A percentile compares a stretch with the other conserved stretches of the same genome.
phyloP scores from a whole-genome alignment of 2,329 filamentous ascomycete species.

The Penicillium frequentans region DNA sequence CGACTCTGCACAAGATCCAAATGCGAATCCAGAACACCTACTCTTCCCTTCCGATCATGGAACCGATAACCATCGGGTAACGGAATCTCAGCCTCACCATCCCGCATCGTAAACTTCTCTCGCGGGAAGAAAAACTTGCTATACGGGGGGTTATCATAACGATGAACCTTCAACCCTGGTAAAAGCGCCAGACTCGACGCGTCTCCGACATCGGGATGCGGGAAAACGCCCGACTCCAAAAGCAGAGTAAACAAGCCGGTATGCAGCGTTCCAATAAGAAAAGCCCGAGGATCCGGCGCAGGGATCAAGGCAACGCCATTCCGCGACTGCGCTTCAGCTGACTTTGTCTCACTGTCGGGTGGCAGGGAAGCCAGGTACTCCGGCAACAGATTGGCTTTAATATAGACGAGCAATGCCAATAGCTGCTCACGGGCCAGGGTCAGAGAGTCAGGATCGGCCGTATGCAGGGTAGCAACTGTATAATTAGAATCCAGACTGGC shows the following conservation, averaged over 20 bases:
- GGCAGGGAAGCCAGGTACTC: conserved; percentile 24
- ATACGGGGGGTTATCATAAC: conserved; percentile 32
- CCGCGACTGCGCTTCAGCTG: neutral
- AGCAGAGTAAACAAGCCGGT: conserved; percentile 34
- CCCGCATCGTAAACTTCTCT: conserved; percentile 7
- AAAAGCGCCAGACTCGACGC: conserved; percentile 4
- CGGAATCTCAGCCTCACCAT: neutral
- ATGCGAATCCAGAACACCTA: conserved; percentile 31
- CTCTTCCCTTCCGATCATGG: conserved; percentile 22
- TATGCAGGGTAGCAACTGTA: conserved; percentile 14
- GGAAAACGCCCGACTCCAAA: conserved; percentile 16
- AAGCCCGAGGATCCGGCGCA: conserved; percentile 26
- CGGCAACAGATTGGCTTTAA: conserved; percentile 27
- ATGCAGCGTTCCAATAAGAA: conserved; percentile 41
- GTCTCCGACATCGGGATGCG: neutral
- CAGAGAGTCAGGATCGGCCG: conserved; percentile 6
- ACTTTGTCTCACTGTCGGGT: neutral
- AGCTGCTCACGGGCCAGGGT: conserved; percentile 26
- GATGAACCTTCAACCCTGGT: conserved; percentile 27
- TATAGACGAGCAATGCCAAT: conserved; percentile 27
- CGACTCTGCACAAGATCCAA: conserved; percentile 40
- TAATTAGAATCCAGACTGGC: conserved; percentile 1
- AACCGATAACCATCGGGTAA: conserved; percentile 37
- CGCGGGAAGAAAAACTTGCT: conserved; percentile 39
- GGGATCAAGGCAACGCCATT: conserved; percentile 24